Base-by-base conservation (phyloP, 2,329 filamentous ascomycete genomes). In the Leptographium wingfieldii region DNA sequence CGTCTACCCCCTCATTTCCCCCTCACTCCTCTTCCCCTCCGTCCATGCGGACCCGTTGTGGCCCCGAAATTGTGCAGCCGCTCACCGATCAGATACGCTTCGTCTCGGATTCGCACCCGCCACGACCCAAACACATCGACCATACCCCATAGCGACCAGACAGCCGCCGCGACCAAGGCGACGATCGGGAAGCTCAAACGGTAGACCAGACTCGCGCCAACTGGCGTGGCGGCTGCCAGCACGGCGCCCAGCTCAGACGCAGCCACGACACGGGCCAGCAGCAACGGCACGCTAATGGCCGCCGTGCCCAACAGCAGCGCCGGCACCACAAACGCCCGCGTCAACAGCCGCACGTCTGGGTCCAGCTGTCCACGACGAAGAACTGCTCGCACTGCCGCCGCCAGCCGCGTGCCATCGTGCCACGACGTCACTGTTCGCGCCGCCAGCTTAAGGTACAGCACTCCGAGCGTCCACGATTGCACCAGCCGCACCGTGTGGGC, bases 61-160 rank as follows among this genome's bases (percentile, higher is more conserved):
- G 53, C 58, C 0, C 90, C 89, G 73, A 96, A 95, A 71, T 99
- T 99, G 74, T 99, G 95, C 68, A 99, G 73, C 62, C 92, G 77
- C 74, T 99, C 92, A 2, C 94, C 94, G 68, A 97, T 94, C 53
- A 99, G 76, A 71, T 99, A 99, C 0, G 95, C 92, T 73, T 99
- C 95, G 71, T 99, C 95, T 48, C 90, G 80, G 55, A 99, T 90
- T 61, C 86, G 83, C 60, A 85, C 79, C 67, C 88, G 84, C 92
- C 92, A 97, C 25, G 83, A 76, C 55, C 82, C 80, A 57, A 94
- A 80, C 58, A 90, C 80, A 54, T 80, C 73, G 10, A 80, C 68
- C n/a, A 86, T 69, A 12, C 80, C 78, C 68, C 76, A 80, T 10
- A 80, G 68, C 1, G 73, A 69, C 35, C 78, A 71, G 3, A 76